Conservation (phyloP, 2,329 filamentous ascomycete genomes). For the Albifimbria verrucaria region DNA sequence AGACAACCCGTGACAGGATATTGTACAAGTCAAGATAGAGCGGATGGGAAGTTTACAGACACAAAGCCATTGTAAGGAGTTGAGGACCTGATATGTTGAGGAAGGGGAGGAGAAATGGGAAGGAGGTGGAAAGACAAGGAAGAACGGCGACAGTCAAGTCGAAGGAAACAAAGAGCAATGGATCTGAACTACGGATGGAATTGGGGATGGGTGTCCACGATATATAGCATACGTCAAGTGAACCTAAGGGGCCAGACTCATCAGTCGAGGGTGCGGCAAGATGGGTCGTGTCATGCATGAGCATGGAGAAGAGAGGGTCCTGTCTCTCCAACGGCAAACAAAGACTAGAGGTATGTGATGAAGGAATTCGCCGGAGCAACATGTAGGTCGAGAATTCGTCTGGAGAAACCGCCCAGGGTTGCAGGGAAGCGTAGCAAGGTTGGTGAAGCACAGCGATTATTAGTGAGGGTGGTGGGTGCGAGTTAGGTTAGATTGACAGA, state of each 20-base stretch:
- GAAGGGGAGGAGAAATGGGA: too few relatives aligned
- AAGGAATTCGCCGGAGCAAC: not conserved
- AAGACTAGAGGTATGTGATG: not conserved
- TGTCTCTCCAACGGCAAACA: slow-evolving; percentile 3
- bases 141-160: too few relatives aligned
- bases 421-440: slow-evolving; percentile 1
- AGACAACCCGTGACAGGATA: too few relatives aligned
- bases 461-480: too few relatives aligned
- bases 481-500: too few relatives aligned
- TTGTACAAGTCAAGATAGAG: too few relatives aligned
- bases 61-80: too few relatives aligned
- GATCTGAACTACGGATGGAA: slow-evolving; percentile 17
- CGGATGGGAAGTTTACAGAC: too few relatives aligned
- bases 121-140: too few relatives aligned
- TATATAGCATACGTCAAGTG: slow-evolving; percentile 32
- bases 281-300: slow-evolving; percentile 31
- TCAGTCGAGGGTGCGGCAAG: slow-evolving; percentile 9
- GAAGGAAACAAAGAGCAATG: too few relatives aligned
- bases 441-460: too few relatives aligned
- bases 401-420: not conserved
- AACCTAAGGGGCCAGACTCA: slow-evolving; percentile 5
- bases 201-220: slow-evolving; percentile 39
- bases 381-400: slow-evolving; percentile 4
- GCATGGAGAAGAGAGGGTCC: slow-evolving; percentile 35
- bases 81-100: too few relatives aligned